A percentile compares a stretch with the other conserved stretches of the same genome.
These are phyloP conservation scores for Tillandsia fasciculata DNA, from an alignment of 176 grass and related monocot species.

Conservation along the genomic window DNA sequence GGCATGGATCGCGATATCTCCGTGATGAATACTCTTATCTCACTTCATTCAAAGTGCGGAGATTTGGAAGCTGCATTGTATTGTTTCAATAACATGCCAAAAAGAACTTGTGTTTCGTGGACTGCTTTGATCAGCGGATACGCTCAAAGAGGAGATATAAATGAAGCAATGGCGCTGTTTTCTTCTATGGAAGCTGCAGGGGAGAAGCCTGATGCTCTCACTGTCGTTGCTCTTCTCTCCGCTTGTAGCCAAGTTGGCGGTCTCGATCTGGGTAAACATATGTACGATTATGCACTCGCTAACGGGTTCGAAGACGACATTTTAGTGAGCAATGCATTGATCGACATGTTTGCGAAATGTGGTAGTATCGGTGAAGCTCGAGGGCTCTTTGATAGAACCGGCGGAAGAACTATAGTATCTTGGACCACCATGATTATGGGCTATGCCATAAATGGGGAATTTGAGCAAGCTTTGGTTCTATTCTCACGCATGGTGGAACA, in stretches of 20 bases:
- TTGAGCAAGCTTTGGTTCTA: neutral
- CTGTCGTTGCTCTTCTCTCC: constrained; percentile 5
- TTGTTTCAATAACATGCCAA: constrained; percentile 2
- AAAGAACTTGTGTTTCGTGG: constrained; percentile 12
- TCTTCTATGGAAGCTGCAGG: constrained; percentile 3
- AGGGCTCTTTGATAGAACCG: constrained; percentile 4
- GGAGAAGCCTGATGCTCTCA: constrained; percentile 17
- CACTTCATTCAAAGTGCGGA: neutral
- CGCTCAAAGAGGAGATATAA: neutral
- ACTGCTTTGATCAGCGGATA: constrained; percentile 14
- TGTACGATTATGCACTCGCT: constrained; percentile 2
- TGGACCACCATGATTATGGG: constrained; percentile 15
- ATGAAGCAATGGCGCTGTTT: constrained; percentile 3
- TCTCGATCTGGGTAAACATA: neutral
- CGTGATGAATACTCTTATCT: constrained; percentile 11
- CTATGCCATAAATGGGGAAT: neutral
- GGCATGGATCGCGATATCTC: constrained; percentile 6
- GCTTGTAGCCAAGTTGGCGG: constrained; percentile 9
- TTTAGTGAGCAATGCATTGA: constrained; percentile 6
- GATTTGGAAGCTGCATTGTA: neutral
- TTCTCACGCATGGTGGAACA: constrained; percentile 6
- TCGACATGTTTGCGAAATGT: constrained; percentile 11
- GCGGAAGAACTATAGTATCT: constrained; percentile 3
- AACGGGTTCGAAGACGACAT: neutral
- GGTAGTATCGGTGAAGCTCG: constrained; percentile 9